Percentiles rank a stretch among this genome's conserved stretches.
phyloP scores from a whole-genome alignment of 108 stramenopile species.

The Skeletonema grethae region DNA sequence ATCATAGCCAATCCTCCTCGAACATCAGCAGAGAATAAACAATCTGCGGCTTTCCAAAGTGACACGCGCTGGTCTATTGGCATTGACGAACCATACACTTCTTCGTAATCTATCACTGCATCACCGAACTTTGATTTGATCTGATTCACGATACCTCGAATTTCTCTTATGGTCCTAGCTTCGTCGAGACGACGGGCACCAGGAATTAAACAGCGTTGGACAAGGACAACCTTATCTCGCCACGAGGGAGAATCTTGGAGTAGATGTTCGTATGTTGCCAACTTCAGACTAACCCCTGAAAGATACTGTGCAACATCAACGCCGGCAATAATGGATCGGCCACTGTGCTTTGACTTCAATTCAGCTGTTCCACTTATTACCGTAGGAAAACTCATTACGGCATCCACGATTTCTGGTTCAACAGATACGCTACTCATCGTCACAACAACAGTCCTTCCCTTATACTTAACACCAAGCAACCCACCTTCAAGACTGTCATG shows the following conservation, averaged over 20 bases:
- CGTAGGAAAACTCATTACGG: conserved; percentile 28
- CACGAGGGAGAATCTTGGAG: conserved; percentile 63
- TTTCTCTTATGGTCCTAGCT: conserved; percentile 32
- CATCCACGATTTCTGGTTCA: conserved; percentile 53
- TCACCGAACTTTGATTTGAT: conserved; percentile 52
- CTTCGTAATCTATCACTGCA: conserved; percentile 60
- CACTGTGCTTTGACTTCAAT: conserved; percentile 48
- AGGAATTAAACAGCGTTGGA: conserved; percentile 65
- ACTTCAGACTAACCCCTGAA: conserved; percentile 71
- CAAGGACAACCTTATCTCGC: conserved; percentile 65
- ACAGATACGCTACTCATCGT: conserved; percentile 85
- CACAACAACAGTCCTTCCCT: conserved; percentile 70
- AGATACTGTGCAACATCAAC: conserved; percentile 73
- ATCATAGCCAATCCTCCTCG: conserved; percentile 73
- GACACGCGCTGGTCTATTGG: conserved; percentile 52
- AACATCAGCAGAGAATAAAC: conserved; percentile 52
- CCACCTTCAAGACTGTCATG: conserved; percentile 64
- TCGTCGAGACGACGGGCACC: conserved; percentile 62
- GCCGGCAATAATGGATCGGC: conserved; percentile 61
- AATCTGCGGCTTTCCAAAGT: conserved; percentile 52
- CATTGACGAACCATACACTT: conserved; percentile 40
- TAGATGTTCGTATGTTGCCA: conserved; percentile 73
- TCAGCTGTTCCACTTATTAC: conserved; percentile 21
- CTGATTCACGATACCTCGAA: conserved; percentile 36
- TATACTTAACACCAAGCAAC: conserved; percentile 70